These are phyloP conservation scores for Boletellus sp. DNA, from an alignment of 1,284 basidiomycete genomes.

Conservation along the genomic window DNA sequence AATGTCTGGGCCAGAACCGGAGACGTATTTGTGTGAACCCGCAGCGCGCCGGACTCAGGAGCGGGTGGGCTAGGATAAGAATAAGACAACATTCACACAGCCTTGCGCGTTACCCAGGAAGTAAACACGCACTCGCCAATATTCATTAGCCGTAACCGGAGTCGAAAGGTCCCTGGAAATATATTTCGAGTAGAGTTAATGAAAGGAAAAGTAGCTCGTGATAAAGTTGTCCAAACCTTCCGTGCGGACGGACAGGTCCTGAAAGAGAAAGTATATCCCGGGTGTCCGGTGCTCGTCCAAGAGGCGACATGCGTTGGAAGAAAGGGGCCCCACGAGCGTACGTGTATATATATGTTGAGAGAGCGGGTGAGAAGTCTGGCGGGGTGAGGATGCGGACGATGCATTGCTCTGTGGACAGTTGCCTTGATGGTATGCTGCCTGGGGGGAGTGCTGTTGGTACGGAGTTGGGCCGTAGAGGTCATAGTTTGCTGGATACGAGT, in stretches of 20 bases:
- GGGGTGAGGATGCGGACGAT: constrained; percentile 31
- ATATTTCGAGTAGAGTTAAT: constrained; percentile 22
- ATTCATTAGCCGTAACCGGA: constrained; percentile 80
- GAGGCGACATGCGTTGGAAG: constrained; percentile 78
- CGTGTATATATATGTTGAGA: constrained; percentile 73
- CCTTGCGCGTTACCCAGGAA: constrained; percentile 12
- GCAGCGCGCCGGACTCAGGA: constrained; percentile 62
- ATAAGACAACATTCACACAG: constrained; percentile 21
- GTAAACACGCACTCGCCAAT: constrained; percentile 67
- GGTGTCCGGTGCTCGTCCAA: constrained; percentile 77
- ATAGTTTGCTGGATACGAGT: constrained; percentile 31
- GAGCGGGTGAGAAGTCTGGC: constrained; percentile 40
- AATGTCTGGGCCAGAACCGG: constrained; percentile 81
- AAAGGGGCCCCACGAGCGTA: constrained; percentile 84
- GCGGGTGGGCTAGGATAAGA: constrained; percentile 56
- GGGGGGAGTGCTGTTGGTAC: constrained; percentile 30
- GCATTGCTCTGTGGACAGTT: constrained; percentile 27
- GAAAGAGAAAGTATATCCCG: constrained; percentile 86
- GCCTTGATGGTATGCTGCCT: constrained; percentile 29
- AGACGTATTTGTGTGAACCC: constrained; percentile 60
- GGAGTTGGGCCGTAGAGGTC: constrained; percentile 29
- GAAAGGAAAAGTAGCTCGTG: constrained; percentile 21
- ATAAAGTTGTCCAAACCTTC: constrained; percentile 54
- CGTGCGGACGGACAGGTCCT: constrained; percentile 83
- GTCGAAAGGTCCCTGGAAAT: constrained; percentile 62